A percentile compares a stretch with the other conserved stretches of the same genome.
Evolutionary conservation across 2,329 filamentous ascomycete species (phyloP).

Genomic region (Didymella segeticola): DNA sequence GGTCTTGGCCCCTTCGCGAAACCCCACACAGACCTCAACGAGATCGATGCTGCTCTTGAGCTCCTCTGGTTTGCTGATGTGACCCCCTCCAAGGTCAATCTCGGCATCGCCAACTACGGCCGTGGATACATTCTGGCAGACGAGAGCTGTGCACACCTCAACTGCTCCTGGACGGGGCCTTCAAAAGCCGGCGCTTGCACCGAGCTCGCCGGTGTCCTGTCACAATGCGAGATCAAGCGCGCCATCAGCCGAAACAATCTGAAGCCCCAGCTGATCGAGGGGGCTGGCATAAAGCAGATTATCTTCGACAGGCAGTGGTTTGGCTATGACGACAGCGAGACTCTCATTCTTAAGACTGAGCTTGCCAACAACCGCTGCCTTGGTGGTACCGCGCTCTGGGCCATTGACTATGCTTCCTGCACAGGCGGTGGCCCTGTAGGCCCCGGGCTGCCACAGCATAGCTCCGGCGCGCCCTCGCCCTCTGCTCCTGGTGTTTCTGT

Average conservation of each 20-base stretch:
- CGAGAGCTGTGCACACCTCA: conserved; percentile 24
- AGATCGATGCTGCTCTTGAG: conserved; percentile 52
- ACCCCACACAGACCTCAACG: conserved; percentile 57
- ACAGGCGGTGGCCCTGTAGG: background rate
- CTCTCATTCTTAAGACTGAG: conserved; percentile 25
- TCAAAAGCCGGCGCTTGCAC: conserved; percentile 31
- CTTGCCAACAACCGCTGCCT: conserved; percentile 34
- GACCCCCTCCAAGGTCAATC: conserved; percentile 49
- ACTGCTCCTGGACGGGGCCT: conserved; percentile 29
- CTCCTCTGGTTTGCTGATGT: conserved; percentile 57
- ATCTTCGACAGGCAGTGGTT: conserved; percentile 50
- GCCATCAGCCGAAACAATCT: conserved; percentile 32
- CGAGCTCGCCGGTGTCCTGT: conserved; percentile 43
- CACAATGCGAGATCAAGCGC: conserved; percentile 46
- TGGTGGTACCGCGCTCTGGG: conserved; percentile 34
- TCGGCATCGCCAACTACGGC: conserved; percentile 59
- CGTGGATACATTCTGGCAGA: conserved; percentile 39
- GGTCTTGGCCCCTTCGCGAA: conserved; percentile 43
- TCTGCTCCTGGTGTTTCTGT: background rate
- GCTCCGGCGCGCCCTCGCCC: background rate
- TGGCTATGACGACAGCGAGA: conserved; percentile 49
- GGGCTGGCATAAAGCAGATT: conserved; percentile 46
- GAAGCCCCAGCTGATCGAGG: conserved; percentile 30
- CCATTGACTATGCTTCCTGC: conserved; percentile 28
- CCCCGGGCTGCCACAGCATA: background rate